Evolutionary conservation across 371 early-diverging fungal genomes (phyloP).

Genomic region (Mortierella sp.): DNA sequence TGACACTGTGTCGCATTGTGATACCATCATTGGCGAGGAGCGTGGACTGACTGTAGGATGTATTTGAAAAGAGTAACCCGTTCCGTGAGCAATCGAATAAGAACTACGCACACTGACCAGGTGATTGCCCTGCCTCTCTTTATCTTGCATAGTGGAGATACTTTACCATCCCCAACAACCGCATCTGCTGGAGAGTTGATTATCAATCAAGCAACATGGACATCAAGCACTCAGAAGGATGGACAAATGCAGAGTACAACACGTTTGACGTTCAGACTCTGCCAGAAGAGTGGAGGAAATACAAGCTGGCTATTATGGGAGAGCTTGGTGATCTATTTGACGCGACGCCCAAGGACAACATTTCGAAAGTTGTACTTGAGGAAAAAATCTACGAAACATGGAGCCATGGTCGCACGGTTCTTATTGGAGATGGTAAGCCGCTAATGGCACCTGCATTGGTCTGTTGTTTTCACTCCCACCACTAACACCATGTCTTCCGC

Average conservation of each 20-base stretch:
- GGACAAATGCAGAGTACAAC: conserved; percentile 43
- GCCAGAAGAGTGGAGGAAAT: conserved; percentile 22
- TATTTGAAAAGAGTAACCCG: neutral
- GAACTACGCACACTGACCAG: neutral
- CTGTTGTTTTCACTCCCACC: neutral
- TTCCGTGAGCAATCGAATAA: too few relatives aligned
- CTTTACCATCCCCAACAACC: conserved; percentile 36
- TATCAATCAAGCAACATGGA: conserved; percentile 27
- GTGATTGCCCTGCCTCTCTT: neutral
- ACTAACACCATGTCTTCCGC: neutral
- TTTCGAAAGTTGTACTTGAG: conserved; percentile 38
- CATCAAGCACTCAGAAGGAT: conserved; percentile 21
- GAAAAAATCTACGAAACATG: conserved; percentile 33
- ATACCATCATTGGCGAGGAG: conserved; percentile 29
- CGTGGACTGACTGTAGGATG: conserved; percentile 29
- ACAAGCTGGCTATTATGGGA: conserved; percentile 40
- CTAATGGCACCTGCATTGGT: neutral
- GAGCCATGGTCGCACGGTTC: conserved; percentile 25
- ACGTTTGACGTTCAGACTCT: conserved; percentile 14
- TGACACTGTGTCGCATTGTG: conserved; percentile 20
- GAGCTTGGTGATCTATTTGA: conserved; percentile 24
- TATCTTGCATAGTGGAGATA: conserved; percentile 20
- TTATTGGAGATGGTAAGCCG: conserved; percentile 28
- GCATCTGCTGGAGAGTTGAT: conserved; percentile 43
- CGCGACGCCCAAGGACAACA: conserved; percentile 12